Evolutionary conservation across 1,284 basidiomycete genomes (phyloP).

Genomic region (Cutaneotrichosporon sp.): DNA sequence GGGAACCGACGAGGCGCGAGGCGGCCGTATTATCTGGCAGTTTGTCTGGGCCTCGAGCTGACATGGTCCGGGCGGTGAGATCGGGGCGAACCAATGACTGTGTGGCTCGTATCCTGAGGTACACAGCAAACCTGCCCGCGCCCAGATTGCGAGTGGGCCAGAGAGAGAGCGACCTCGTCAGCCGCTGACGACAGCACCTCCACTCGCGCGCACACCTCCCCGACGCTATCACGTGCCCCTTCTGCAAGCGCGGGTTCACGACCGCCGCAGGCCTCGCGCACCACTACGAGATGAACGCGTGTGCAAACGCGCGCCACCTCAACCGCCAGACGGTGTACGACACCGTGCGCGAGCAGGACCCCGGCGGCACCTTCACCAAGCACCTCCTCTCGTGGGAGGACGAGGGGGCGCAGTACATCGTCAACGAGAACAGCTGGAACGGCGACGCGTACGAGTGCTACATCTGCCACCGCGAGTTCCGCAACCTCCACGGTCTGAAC

Average conservation of each 20-base stretch:
- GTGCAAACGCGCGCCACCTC: conserved; percentile 6
- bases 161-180: no score
- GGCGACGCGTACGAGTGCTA: conserved; percentile 10
- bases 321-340: conserved; percentile 10
- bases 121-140: no score
- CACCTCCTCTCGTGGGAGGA: neutral
- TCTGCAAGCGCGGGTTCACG: conserved; percentile 4
- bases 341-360: conserved; percentile 11
- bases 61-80: no score
- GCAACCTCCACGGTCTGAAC: neutral
- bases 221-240: conserved; percentile 6
- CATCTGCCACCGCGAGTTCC: conserved; percentile 5
- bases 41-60: no score
- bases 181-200: conserved; percentile 11
- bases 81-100: no score
- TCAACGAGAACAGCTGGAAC: conserved; percentile 8
- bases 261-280: conserved; percentile 14
- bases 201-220: conserved; percentile 7
- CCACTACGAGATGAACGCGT: conserved; percentile 16
- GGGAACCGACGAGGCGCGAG: no score
- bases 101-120: no score
- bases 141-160: no score
- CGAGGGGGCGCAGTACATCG: neutral
- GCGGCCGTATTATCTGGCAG: no score
- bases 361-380: conserved; percentile 11